phyloP scores from a whole-genome alignment of 495 filamentous ascomycete species.

The Aspergillus taichungensis region DNA sequence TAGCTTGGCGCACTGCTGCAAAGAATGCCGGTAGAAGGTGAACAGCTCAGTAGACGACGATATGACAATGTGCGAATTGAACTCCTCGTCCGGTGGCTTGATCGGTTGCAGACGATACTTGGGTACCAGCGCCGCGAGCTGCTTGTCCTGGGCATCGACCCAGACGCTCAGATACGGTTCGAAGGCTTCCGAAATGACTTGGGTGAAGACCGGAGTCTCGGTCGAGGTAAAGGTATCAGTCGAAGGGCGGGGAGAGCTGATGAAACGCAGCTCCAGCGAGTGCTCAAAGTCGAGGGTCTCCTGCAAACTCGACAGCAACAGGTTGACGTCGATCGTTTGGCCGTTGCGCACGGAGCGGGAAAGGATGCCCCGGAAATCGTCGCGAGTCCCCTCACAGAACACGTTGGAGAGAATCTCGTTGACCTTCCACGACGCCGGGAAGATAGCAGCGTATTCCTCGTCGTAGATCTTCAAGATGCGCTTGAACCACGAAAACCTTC shows the following conservation, averaged over 20 bases:
- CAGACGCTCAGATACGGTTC: conserved; percentile 94
- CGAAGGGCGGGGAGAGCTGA: conserved; percentile 69
- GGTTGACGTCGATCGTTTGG: conserved; percentile 79
- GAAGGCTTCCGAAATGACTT: conserved; percentile 93
- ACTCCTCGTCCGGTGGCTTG: conserved; percentile 78
- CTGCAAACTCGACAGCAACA: conserved; percentile 84
- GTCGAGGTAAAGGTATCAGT: conserved; percentile 83
- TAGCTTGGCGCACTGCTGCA: conserved; percentile 92
- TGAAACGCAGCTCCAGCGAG: conserved; percentile 75
- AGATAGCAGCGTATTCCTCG: conserved; percentile 82
- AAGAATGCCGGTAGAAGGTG: conserved; percentile 83
- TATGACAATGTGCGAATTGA: conserved; percentile 81
- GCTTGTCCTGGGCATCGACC: conserved; percentile 93
- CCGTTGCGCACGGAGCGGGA: conserved; percentile 83
- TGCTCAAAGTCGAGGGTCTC: conserved; percentile 98
- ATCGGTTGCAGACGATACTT: conserved; percentile 82
- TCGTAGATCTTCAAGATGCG: conserved; percentile 95
- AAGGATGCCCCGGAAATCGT: conserved; percentile 90
- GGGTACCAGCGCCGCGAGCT: conserved; percentile 76
- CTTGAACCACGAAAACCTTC: conserved; percentile 93
- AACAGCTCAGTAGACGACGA: conserved; percentile 94
- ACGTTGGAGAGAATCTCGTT: conserved; percentile 85
- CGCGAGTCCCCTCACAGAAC: conserved; percentile 89
- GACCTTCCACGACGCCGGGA: conserved; percentile 81
- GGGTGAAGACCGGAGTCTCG: conserved; percentile 74